Evolutionary conservation across 257 asterid species (phyloP), one percentile per base, ranked within the genome.

Genomic region (Jacaranda mimosifolia): DNA sequence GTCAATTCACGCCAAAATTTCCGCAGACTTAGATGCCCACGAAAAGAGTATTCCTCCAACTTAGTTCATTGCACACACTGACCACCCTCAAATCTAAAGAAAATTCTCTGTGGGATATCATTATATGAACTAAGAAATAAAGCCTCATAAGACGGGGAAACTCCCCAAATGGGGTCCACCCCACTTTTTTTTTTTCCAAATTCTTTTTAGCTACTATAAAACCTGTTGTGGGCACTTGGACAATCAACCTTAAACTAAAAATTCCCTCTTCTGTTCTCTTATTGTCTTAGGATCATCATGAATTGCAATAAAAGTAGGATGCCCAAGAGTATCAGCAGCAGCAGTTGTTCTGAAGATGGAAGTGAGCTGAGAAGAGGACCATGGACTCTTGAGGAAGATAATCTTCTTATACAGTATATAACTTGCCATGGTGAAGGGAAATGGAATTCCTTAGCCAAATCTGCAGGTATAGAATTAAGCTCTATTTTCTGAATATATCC

Each of bases 351-450:
- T 77, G 89, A 86, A 82, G 88, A 80, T 72, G 91, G 82, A 53
- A 77, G 56, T 77, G 93, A 86, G 85, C 68, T 90, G 7, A 84
- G 97, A 81, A 87, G 87, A 82, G 97, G 97, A 46, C 94, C 96
- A 80, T 92, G 97, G 97, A 89, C 93, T 15, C 87, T 85, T 68
- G 97, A 92, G 42, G 97, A 92, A 81, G 97, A 92, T 82, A 87
- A 85, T 67, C 92, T 92, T 74, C 91, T 92, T 46, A 87, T 84
- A 73, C 84, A 81, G 21, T 87, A 81, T 83, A 86, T 90, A 51
- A 49, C 87, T 58, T 80, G 73, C 73, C 86, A 89, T 78, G 92
- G 94, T 3, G 97, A 92, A 92, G 96, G 97, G n/a, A 81, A 86
- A 21, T 92, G 97, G 96, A 90, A 90, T 73, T 75, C 89, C 15